A percentile compares a stretch with the other conserved stretches of the same genome.
These are phyloP conservation scores for Hypoxylon fuscum DNA, from an alignment of 495 filamentous ascomycete species.

Conservation along the genomic window DNA sequence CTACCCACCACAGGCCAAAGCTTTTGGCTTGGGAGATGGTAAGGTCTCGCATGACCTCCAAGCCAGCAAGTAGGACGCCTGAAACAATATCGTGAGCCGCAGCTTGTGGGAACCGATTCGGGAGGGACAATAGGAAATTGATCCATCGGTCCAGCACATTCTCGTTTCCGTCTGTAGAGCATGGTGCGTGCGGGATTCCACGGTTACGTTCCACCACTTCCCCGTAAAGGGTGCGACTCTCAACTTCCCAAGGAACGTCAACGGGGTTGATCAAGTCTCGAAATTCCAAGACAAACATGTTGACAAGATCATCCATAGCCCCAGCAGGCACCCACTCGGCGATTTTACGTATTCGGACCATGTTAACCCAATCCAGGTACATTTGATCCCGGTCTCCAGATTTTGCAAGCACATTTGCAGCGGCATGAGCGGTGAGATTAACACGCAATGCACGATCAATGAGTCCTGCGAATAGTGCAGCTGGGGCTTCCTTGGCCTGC, in stretches of 20 bases:
- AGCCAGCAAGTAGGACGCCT: conserved; percentile 73
- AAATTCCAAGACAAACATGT: conserved; percentile 78
- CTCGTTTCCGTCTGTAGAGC: conserved; percentile 40
- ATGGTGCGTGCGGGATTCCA: conserved; percentile 31
- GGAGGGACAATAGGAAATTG: conserved; percentile 78
- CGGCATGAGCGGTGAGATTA: conserved; percentile 88
- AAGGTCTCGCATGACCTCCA: conserved; percentile 76
- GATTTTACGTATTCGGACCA: conserved; percentile 76
- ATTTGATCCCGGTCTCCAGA: conserved; percentile 83
- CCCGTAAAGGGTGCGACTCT: conserved; percentile 62
- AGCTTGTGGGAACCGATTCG: conserved; percentile 75
- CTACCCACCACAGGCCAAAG: conserved; percentile 97
- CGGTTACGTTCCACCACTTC: conserved; percentile 58
- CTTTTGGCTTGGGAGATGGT: conserved; percentile 84
- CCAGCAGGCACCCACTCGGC: conserved; percentile 68
- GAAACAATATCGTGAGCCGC: conserved; percentile 72
- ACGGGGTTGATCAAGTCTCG: conserved; percentile 74
- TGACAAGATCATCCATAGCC: conserved; percentile 72
- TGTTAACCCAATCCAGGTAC: conserved; percentile 88
- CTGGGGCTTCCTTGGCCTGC: conserved; percentile 84
- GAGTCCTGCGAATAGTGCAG: conserved; percentile 85
- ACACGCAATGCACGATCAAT: conserved; percentile 87
- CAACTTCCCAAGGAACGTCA: conserved; percentile 62
- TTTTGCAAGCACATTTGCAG: conserved; percentile 77
- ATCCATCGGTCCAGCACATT: conserved; percentile 88